Evolutionary conservation across 2,329 filamentous ascomycete genomes (phyloP).

Genomic region (Gnomoniopsis sp.): DNA sequence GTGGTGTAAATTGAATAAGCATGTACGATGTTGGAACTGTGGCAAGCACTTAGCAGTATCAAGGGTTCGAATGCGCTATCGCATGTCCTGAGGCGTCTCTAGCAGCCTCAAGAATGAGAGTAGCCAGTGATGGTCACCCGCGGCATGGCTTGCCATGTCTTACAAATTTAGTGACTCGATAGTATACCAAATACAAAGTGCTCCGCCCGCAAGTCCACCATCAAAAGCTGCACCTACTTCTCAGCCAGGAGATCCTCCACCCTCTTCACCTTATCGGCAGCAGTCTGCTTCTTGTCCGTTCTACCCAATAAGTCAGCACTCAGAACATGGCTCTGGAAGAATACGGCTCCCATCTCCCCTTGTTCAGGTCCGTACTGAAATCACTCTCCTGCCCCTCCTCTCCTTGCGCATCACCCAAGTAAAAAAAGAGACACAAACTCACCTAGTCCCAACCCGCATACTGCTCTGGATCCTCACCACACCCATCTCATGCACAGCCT

Average conservation of each 20-base stretch:
- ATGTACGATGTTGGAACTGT: background rate
- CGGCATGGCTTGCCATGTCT: background rate
- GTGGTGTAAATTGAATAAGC: background rate
- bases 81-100: background rate
- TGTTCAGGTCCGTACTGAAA: background rate
- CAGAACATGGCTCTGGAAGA: background rate
- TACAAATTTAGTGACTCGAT: background rate
- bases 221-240: constrained; percentile 4
- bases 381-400: background rate
- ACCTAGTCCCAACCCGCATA: constrained; percentile 80
- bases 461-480: constrained; percentile 82
- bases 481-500: constrained; percentile 71
- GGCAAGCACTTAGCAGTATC: background rate
- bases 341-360: background rate
- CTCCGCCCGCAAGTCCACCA: background rate
- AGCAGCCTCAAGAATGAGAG: too few relatives aligned
- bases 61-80: background rate
- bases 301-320: constrained; percentile 34
- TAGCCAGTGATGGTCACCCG: too few relatives aligned
- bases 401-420: background rate
- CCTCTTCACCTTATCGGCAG: constrained; percentile 73
- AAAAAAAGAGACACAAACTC: constrained; percentile 24
- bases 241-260: constrained; percentile 48
- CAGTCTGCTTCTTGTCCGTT: constrained; percentile 81
- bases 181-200: background rate